Base-by-base conservation (phyloP, 73 alveolate genomes). In the Strombidium stylifer region DNA sequence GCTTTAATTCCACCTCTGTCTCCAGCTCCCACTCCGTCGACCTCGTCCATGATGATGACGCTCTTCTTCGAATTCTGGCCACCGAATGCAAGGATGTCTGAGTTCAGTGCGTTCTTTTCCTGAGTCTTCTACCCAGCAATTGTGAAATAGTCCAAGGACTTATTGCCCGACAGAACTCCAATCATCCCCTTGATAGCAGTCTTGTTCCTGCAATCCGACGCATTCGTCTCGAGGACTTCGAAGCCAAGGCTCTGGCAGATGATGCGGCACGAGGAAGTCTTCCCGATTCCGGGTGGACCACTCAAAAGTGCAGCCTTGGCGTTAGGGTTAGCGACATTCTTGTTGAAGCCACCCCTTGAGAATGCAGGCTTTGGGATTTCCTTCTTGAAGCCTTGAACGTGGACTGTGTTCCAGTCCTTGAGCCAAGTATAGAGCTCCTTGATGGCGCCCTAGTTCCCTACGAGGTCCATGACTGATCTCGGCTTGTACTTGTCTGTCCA, bases 271-370 rank as follows among this genome's bases (percentile, higher is more conserved):
- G 98, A 72, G 11, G 99, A 69, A 11, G 99, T 94, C 84, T 97
- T 97, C 3, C 99, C 99, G 27, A 96, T 94, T 19, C 99, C 99
- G 11, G 99, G 99, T 16, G 99, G 99, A 5, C 99, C 99, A 31
- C 98, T 79, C 35, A 97, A 71, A 49, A 97, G 68, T 23, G 94
- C 97, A 16, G 99, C 99, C 50, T 93, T 74, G n/a, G 99, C 98
- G 71, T 95, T 93, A 23, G 77, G 60, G 76, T 90, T 97, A n/a
- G n/a, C n/a, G n/a, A n/a, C n/a, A n/a, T n/a, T n/a, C n/a, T n/a
- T n/a, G n/a, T n/a, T n/a, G n/a, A n/a, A n/a, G n/a, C n/a, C n/a
- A n/a, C n/a, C n/a, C n/a, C n/a, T n/a, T n/a, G n/a, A n/a, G n/a
- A n/a, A n/a, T n/a, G n/a, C n/a, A n/a, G n/a, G n/a, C n/a, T n/a